Percentiles rank a stretch among this genome's conserved stretches.
phyloP scores from a whole-genome alignment of 1,284 basidiomycete species.

The Cystobasidiaceae sp. region DNA sequence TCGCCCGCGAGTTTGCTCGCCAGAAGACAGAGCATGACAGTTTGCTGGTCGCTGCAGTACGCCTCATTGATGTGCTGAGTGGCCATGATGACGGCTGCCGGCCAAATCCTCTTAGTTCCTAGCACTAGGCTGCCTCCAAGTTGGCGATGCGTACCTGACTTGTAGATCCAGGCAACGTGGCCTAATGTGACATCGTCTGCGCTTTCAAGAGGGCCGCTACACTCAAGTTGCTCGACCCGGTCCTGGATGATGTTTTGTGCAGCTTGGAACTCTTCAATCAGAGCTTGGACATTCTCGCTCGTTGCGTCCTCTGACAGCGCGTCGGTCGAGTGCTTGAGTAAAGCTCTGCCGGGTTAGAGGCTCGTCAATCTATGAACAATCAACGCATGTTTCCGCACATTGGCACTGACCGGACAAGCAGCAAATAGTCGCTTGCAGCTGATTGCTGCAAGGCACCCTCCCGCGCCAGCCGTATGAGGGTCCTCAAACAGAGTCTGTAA shows the following conservation, averaged over 20 bases:
- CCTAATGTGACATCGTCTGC: too few relatives aligned
- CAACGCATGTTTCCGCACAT: too few relatives aligned
- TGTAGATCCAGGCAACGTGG: conserved; percentile 14
- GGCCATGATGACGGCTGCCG: not conserved
- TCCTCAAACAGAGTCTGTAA: not conserved
- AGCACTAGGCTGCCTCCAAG: too few relatives aligned
- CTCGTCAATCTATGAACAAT: too few relatives aligned
- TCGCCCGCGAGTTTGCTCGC: not conserved
- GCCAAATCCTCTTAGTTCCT: not conserved
- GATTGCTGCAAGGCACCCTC: not conserved
- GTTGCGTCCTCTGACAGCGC: not conserved
- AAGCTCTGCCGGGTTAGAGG: not conserved
- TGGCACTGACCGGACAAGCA: conserved; percentile 2
- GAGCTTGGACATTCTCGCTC: not conserved
- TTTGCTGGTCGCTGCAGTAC: too few relatives aligned
- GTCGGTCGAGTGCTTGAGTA: not conserved
- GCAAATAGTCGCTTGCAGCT: not conserved
- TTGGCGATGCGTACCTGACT: not conserved
- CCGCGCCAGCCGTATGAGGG: not conserved
- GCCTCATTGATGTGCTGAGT: too few relatives aligned
- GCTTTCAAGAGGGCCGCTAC: too few relatives aligned
- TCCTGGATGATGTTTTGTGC: not conserved
- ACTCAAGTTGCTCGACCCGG: not conserved
- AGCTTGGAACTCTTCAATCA: not conserved
- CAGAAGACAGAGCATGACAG: not conserved